Evolutionary conservation across 495 filamentous ascomycete genomes (phyloP).

Genomic region (Aspergillus leporis): DNA sequence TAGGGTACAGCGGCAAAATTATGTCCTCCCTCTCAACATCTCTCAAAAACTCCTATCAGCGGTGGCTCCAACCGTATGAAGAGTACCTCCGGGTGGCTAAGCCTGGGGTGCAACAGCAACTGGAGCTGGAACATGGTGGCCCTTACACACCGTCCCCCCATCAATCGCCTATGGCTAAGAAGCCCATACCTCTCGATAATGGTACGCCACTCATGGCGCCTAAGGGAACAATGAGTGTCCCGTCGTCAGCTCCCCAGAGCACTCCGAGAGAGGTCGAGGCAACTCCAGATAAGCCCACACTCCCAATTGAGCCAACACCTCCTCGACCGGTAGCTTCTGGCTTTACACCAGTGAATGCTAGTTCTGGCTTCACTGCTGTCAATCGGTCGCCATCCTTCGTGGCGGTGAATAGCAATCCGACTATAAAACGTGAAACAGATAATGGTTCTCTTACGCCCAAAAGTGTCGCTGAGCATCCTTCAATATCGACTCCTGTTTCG

Average conservation of each 20-base stretch:
- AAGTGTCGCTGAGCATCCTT: constrained; percentile 38
- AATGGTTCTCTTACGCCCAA: constrained; percentile 46
- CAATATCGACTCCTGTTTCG: constrained; percentile 44
- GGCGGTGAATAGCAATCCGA: constrained; percentile 48
- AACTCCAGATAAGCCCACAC: constrained; percentile 37
- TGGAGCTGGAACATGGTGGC: constrained; percentile 91
- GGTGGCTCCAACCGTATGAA: constrained; percentile 95
- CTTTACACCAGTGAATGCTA: constrained; percentile 80
- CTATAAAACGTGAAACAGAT: constrained; percentile 53
- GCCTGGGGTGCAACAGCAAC: constrained; percentile 93
- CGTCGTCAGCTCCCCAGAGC: constrained; percentile 66
- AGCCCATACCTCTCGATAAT: constrained; percentile 56
- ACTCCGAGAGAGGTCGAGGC: constrained; percentile 59
- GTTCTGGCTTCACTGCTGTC: constrained; percentile 76
- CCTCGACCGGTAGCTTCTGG: constrained; percentile 57
- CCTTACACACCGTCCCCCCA: constrained; percentile 91
- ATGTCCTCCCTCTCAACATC: constrained; percentile 99
- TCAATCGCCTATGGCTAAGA: constrained; percentile 76
- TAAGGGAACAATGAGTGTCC: constrained; percentile 69
- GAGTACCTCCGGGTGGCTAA: constrained; percentile 91
- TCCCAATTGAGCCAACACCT: constrained; percentile 54
- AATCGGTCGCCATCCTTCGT: constrained; percentile 57
- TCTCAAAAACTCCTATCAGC: constrained; percentile 95
- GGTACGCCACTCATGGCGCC: constrained; percentile 63
- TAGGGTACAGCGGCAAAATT: constrained; percentile 99